Conservation (phyloP, 176 grass and related monocot species). For the Aegilops bicornis region DNA sequence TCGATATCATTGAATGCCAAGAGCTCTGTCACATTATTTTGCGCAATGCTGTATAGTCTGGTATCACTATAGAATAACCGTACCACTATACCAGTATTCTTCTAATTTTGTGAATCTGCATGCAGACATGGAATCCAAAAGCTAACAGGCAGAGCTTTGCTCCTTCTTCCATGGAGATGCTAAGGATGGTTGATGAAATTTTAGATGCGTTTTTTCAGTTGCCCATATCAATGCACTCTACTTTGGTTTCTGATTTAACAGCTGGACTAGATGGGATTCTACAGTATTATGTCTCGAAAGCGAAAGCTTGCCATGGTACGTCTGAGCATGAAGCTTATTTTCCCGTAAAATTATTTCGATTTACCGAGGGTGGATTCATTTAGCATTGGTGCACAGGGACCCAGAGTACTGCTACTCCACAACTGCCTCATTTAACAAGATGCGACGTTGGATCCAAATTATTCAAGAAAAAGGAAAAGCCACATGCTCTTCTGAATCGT, state of each 20-base stretch:
- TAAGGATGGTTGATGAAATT: slow-evolving; percentile 61
- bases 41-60: slow-evolving; percentile 42
- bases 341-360: not conserved
- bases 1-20: slow-evolving; percentile 22
- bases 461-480: slow-evolving; percentile 77
- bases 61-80: not conserved
- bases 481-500: slow-evolving; percentile 50
- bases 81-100: not conserved
- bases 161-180: slow-evolving; percentile 67
- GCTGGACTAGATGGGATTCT: slow-evolving; percentile 64
- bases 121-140: slow-evolving; percentile 71
- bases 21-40: slow-evolving; percentile 36
- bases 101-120: slow-evolving; percentile 21
- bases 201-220: slow-evolving; percentile 69
- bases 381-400: slow-evolving; percentile 54
- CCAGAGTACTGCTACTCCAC: slow-evolving; percentile 50
- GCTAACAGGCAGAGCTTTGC: slow-evolving; percentile 54
- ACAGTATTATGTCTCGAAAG: slow-evolving; percentile 64
- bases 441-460: slow-evolving; percentile 88
- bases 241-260: slow-evolving; percentile 64
- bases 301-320: slow-evolving; percentile 78
- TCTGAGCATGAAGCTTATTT: slow-evolving; percentile 11
- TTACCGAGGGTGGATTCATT: not conserved
- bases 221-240: slow-evolving; percentile 64
- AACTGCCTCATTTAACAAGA: slow-evolving; percentile 77